Conservation (phyloP, 1,284 basidiomycete genomes). For the Leucoagaricus sp. region DNA sequence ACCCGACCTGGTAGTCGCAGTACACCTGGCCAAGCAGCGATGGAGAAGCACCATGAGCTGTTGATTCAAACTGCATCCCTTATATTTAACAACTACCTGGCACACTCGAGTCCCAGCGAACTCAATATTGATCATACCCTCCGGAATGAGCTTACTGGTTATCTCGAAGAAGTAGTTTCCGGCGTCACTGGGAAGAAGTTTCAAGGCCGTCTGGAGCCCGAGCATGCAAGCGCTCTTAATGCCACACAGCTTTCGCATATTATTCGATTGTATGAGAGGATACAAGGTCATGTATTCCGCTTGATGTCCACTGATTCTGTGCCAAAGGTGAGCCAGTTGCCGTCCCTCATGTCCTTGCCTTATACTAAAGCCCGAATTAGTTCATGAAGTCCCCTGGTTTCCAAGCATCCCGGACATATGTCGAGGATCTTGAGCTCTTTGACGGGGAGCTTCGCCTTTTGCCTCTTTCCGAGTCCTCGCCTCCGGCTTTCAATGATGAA, state of each 20-base stretch:
- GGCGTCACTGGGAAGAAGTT: constrained; percentile 74
- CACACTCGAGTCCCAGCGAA: constrained; percentile 92
- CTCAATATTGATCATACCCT: constrained; percentile 98
- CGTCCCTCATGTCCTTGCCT: not conserved
- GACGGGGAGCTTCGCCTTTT: constrained; percentile 63
- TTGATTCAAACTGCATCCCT: constrained; percentile 93
- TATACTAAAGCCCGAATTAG: constrained; percentile 36
- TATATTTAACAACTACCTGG: constrained; percentile 95
- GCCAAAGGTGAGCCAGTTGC: constrained; percentile 69
- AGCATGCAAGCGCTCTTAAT: constrained; percentile 77
- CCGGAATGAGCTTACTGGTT: constrained; percentile 90
- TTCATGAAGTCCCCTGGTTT: constrained; percentile 85
- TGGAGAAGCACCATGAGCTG: constrained; percentile 97
- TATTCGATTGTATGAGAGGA: constrained; percentile 93
- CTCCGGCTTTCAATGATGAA: constrained; percentile 72
- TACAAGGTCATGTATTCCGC: constrained; percentile 95
- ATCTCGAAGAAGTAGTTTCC: constrained; percentile 87
- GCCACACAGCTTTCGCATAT: constrained; percentile 95
- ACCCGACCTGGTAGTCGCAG: constrained; percentile 42
- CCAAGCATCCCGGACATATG: constrained; percentile 72
- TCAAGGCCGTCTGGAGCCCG: constrained; percentile 78
- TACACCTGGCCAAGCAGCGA: constrained; percentile 81
- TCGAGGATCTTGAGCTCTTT: constrained; percentile 67
- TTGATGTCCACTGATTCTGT: constrained; percentile 98
- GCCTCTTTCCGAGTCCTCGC: constrained; percentile 51